Evolutionary conservation across 78 protist species (phyloP).

Genomic region (Dictyostelium firmibasis): DNA sequence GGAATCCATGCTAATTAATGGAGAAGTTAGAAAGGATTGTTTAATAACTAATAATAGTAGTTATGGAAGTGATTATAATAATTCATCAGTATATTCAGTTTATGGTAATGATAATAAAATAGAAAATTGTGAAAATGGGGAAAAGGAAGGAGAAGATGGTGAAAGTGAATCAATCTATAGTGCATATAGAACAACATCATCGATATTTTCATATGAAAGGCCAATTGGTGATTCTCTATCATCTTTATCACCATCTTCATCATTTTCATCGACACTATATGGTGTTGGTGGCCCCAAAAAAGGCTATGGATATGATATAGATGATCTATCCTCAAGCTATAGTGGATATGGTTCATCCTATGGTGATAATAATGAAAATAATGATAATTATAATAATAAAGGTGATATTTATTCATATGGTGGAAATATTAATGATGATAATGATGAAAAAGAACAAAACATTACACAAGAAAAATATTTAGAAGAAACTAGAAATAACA

Average conservation of each 20-base stretch:
- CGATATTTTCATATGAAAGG: background rate
- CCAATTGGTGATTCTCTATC: background rate
- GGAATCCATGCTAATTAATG: background rate
- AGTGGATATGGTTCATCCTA: background rate
- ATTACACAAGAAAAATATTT: background rate
- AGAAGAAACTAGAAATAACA: background rate
- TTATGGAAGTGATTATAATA: background rate
- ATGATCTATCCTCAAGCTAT: background rate
- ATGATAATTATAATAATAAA: background rate
- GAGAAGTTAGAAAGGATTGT: background rate
- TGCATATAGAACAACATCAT: background rate
- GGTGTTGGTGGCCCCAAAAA: background rate
- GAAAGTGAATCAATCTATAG: background rate
- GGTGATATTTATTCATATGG: background rate
- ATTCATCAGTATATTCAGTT: background rate
- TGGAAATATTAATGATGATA: background rate
- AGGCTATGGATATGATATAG: background rate
- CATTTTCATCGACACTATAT: background rate
- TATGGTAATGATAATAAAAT: background rate
- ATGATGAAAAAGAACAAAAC: conserved; percentile 8
- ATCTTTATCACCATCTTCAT: background rate
- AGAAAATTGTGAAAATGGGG: background rate
- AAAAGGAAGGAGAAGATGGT: background rate
- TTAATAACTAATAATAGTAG: background rate
- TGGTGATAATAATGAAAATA: background rate